Evolutionary conservation across 2,329 filamentous ascomycete genomes (phyloP).

Genomic region (Aspergillus eucalypticola): DNA sequence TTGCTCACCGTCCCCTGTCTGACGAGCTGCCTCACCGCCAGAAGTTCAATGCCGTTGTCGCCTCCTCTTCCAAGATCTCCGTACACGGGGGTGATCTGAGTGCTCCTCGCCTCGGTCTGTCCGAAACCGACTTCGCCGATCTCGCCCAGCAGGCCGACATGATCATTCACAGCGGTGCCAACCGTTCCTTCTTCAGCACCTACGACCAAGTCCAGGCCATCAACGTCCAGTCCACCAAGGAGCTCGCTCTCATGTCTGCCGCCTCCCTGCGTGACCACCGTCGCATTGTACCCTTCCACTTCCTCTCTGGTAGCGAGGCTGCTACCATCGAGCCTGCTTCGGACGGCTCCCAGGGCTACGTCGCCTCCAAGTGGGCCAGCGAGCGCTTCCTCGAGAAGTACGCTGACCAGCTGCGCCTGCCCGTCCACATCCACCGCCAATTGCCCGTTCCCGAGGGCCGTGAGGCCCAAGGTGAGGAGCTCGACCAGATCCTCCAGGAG

Average conservation of each 20-base stretch:
- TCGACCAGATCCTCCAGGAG: too few species aligned
- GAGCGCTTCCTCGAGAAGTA: constrained; percentile 40
- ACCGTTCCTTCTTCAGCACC: constrained; percentile 32
- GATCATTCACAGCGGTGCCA: constrained; percentile 29
- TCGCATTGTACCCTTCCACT: constrained; percentile 31
- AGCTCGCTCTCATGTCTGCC: constrained; percentile 27
- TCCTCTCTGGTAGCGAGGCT: constrained; percentile 24
- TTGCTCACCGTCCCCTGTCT: constrained; percentile 8
- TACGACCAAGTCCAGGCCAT: constrained; percentile 29
- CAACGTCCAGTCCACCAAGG: constrained; percentile 30
- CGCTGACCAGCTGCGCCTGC: constrained; percentile 17
- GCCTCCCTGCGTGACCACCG: not conserved
- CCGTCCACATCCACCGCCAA: constrained; percentile 34
- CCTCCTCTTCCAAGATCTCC: not conserved
- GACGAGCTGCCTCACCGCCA: too few species aligned
- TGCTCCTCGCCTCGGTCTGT: not conserved
- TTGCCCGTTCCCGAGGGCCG: too few species aligned
- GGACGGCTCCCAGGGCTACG: constrained; percentile 38
- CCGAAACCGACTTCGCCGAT: not conserved
- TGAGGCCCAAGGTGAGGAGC: too few species aligned
- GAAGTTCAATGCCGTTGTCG: not conserved
- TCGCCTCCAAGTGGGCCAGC: constrained; percentile 42
- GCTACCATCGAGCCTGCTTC: constrained; percentile 24
- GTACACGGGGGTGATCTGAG: constrained; percentile 1
- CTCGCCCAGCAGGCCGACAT: constrained; percentile 17